Conservation (phyloP, 345 rosid genomes). For the Xanthoceras sorbifolium region DNA sequence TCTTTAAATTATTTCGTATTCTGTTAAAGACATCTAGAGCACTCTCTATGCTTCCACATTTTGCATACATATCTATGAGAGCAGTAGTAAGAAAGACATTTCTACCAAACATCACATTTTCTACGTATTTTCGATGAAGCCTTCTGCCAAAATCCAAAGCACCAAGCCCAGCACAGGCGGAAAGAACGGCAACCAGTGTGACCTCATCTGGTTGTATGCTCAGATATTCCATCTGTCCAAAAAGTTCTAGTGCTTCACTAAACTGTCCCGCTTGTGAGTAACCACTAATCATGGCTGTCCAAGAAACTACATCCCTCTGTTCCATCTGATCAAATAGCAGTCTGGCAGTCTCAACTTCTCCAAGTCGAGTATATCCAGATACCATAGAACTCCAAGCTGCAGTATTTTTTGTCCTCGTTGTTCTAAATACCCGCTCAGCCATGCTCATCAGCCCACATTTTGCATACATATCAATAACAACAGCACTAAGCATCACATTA, state of each 20-base stretch:
- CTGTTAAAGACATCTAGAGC: slow-evolving; percentile 42
- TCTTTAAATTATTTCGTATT: slow-evolving; percentile 30
- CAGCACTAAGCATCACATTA: slow-evolving; percentile 28
- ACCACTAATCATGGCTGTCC: slow-evolving; percentile 67
- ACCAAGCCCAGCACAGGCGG: slow-evolving; percentile 61
- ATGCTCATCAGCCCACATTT: slow-evolving; percentile 40
- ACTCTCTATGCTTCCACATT: slow-evolving; percentile 50
- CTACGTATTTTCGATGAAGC: slow-evolving; percentile 36
- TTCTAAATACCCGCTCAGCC: slow-evolving; percentile 32
- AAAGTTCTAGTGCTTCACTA: slow-evolving; percentile 46
- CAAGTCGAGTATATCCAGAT: slow-evolving; percentile 42
- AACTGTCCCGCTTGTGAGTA: slow-evolving; percentile 52
- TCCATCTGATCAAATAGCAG: slow-evolving; percentile 49
- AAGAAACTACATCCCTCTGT: slow-evolving; percentile 47
- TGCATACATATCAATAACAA: slow-evolving; percentile 38
- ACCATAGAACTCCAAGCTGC: slow-evolving; percentile 49
- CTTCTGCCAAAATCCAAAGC: slow-evolving; percentile 49
- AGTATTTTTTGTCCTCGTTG: slow-evolving; percentile 15
- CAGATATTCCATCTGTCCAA: slow-evolving; percentile 41
- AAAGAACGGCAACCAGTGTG: slow-evolving; percentile 50
- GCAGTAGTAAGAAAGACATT: slow-evolving; percentile 47
- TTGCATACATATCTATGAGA: slow-evolving; percentile 61
- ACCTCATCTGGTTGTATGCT: slow-evolving; percentile 51
- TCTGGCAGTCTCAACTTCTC: slow-evolving; percentile 45
- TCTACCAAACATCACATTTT: slow-evolving; percentile 35